Evolutionary conservation across 1,139 yeast genomes (phyloP), one percentile per base, ranked within the genome.

Genomic region (Sugiyamaella novakii): DNA sequence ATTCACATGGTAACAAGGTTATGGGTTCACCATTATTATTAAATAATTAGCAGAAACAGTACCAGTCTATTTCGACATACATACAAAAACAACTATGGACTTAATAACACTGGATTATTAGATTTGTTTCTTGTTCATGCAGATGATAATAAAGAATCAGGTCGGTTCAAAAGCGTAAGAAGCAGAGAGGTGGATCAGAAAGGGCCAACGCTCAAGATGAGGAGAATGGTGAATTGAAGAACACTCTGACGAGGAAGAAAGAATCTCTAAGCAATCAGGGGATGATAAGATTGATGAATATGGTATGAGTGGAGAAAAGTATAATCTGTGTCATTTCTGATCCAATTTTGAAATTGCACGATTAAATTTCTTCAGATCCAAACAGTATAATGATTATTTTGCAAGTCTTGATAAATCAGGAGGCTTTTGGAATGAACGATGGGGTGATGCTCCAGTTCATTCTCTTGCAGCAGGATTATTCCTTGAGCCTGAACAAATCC

Each of bases 381-480:
- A 78, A 10, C 66, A 74, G 21, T 89, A 89, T 65, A 74, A 79
- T 50, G 73, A 74, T 17, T 88, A 83, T 62, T 87, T 85, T 64
- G 68, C 81, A 29, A 79, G 74, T 55, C 68, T 89, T 47, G 96
- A 89, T 50, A 49, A 66, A 10, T 73, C 82, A 8, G 88, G 91
- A 6, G 97, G 97, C 0, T 89, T 89, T 62, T 87, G 81, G 75
- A 76, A 77, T 46, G 96, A 89, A 64, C 71, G 96, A 61, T 89
- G 96, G 96, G 97, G 97, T 1, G 97, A 89, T 72, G 96, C 96
- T 0, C 95, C 96, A 0, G 81, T 89, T 2, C 97, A 88, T 65
- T 84, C 95, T 1, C 70, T 89, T 18, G 97, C 92, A 0, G 77
- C 85, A 4, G 94, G 88, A 0, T 74, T 89, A 77, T 73, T 84